Base-by-base conservation (phyloP, 2,329 filamentous ascomycete species). In the Coniochaeta ligniaria region DNA sequence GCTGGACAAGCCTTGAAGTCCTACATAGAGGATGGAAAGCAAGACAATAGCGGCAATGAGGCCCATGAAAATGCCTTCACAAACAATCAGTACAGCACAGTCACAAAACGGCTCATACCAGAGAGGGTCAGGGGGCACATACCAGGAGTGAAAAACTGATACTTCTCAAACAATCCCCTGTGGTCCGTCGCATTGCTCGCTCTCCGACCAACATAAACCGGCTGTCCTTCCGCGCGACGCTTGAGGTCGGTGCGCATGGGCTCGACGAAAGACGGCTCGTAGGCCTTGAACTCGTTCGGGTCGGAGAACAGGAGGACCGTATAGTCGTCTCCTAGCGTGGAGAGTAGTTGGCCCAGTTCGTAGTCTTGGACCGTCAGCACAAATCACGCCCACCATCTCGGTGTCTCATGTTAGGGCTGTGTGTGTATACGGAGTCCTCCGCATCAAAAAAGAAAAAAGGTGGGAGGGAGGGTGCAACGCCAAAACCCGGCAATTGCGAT, bases 131-230 rank as follows among this genome's bases (percentile, higher is more conserved):
- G 22, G 31, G 12, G 20, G 36, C 22, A 78, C 82, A 68, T 76
- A 94, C 91, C 91, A 69, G 92, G 91, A 12, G 89, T 94, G 67
- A 99, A 89, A 78, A 93, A 98, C 72, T 96, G 90, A 74, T 99
- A 99, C 74, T 90, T 92, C 75, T 96, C 90, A 69, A 99, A 98
- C 50, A 96, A 75, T 4, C 85, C 80, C 33, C 80, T 73, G 38
- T 74, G 79, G 61, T 80, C 72, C 7, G 72, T 76, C 59, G 64
- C 69, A 62, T 83, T 79, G 17, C 71, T 69, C 20, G 75, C 74
- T 60, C 73, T 76, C 65, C 64, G 63, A n/a, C 63, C 66, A 20
- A 68, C 58, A 20, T 63, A 64, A 24, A 64, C 57, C n/a, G 63
- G 59, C n/a, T 66, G 65, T 22, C 16, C 59, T 16, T 66, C 66